Conservation (phyloP, 2,329 filamentous ascomycete species). For the Talaromyces verruculosus region DNA sequence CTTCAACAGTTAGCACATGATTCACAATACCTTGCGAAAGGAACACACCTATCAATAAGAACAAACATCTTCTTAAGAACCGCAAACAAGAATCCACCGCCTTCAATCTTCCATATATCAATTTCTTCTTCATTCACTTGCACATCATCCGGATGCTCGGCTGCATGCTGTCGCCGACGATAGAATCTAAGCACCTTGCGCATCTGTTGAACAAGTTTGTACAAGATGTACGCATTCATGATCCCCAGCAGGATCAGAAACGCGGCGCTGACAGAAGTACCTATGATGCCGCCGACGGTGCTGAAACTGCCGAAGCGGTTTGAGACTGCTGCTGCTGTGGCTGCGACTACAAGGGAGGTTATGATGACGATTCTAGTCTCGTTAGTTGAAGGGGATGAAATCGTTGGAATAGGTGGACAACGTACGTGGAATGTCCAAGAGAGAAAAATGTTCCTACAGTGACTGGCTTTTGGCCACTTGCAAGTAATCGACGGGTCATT, state of each 20-base stretch:
- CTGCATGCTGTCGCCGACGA: conserved; percentile 20
- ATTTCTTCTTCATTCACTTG: conserved; percentile 47
- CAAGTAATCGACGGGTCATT: conserved; percentile 86
- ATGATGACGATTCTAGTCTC: conserved; percentile 69
- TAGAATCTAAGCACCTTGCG: conserved; percentile 54
- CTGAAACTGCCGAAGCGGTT: conserved; percentile 78
- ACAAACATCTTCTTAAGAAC: conserved; percentile 75
- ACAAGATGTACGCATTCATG: conserved; percentile 84
- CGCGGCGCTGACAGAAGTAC: conserved; percentile 78
- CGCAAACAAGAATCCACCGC: conserved; percentile 70
- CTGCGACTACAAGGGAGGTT: conserved; percentile 88
- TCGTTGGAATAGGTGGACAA: too few relatives aligned
- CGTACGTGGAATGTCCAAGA: conserved; percentile 78
- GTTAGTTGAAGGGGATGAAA: background rate
- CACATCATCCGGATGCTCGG: conserved; percentile 51
- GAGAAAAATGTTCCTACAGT: conserved; percentile 95
- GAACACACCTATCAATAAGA: conserved; percentile 57
- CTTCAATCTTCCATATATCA: conserved; percentile 67
- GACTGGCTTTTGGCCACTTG: conserved; percentile 78
- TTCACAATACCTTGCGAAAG: background rate
- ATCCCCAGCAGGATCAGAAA: conserved; percentile 80
- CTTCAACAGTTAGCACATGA: conserved; percentile 25
- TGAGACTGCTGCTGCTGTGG: conserved; percentile 79
- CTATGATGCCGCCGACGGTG: conserved; percentile 81
- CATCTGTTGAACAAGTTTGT: conserved; percentile 70